Base-by-base conservation (phyloP, 2,329 filamentous ascomycete species). In the Balansia obtecta region DNA sequence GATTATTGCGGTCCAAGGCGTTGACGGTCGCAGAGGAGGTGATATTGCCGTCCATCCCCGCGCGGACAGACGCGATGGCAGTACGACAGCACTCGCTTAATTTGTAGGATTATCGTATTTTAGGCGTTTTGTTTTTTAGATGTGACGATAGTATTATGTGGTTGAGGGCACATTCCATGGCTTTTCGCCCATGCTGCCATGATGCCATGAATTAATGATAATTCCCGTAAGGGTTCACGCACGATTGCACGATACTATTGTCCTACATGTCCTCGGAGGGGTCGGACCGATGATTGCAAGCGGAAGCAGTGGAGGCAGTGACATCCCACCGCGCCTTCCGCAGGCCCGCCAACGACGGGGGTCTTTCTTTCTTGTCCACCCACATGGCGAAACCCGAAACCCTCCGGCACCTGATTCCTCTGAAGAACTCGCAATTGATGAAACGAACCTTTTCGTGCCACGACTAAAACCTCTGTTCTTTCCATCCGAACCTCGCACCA, bases 121-220 rank as follows among this genome's bases (percentile, higher is more conserved):
- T 30, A 34, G 27, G 27, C 8, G 41, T 27, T 20, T 8, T n/a
- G n/a, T n/a, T 15, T 37, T 13, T 30, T 30, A 16, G 42, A 44
- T 22, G 41, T 16, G 22, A 32, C 4, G 22, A 18, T 41, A 22
- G 49, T 30, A 42, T 42, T 30, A 16, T 46, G 32, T 30, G 30
- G 34, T 40, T 20, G 16, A 30, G 32, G 18, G 34, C 16, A 37
- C 16, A 8, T 20, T 18, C 34, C 45, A 37, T 40, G 48, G 48
- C 48, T 39, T 45, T 39, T 45, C 32, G 16, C 30, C 30, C 30
- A 34, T 37, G 27, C 16, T 44, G 39, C 39, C 18, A 34, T 46
- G 49, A 34, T 7, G 27, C 27, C 27, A 27, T 47, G 42, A 48
- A 27, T 41, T 41, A 22, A 50, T 44, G 48, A 50, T 45, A 38